Conservation (phyloP, 164 flowering plant species). For the Magnolia officinalis region DNA sequence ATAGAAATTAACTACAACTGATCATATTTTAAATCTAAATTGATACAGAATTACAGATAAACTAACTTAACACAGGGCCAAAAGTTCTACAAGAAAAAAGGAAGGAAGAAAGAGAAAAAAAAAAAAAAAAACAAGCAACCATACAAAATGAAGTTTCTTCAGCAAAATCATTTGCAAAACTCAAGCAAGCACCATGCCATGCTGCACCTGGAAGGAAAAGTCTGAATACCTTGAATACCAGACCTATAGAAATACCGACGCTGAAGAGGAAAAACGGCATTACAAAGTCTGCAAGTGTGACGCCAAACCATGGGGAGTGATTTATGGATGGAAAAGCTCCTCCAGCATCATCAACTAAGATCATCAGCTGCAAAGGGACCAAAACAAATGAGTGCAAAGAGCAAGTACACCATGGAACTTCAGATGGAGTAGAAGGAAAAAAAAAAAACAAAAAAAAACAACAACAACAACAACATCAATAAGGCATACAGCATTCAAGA, state of each 20-base stretch:
- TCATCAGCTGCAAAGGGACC: constrained; percentile 55
- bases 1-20: no score
- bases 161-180: neutral
- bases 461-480: no score
- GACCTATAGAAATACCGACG: constrained; percentile 59
- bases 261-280: constrained; percentile 75
- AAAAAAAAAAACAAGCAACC: neutral
- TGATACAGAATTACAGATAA: no score
- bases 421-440: neutral
- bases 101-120: neutral
- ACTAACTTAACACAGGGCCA: no score
- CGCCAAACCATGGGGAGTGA: constrained; percentile 82
- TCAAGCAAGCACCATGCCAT: neutral
- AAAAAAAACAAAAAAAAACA: neutral
- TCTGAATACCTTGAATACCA: constrained; percentile 58
- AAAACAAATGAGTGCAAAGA: neutral
- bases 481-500: neutral
- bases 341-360: constrained; percentile 82
- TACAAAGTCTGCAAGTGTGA: constrained; percentile 74
- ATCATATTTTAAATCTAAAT: no score
- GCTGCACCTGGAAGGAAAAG: neutral
- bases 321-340: constrained; percentile 75
- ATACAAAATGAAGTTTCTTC: neutral
- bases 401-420: neutral
- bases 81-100: neutral